Evolutionary conservation across 176 grass and related monocot species (phyloP), one percentile per base, ranked within the genome.

Genomic region (Dactylis glomerata): DNA sequence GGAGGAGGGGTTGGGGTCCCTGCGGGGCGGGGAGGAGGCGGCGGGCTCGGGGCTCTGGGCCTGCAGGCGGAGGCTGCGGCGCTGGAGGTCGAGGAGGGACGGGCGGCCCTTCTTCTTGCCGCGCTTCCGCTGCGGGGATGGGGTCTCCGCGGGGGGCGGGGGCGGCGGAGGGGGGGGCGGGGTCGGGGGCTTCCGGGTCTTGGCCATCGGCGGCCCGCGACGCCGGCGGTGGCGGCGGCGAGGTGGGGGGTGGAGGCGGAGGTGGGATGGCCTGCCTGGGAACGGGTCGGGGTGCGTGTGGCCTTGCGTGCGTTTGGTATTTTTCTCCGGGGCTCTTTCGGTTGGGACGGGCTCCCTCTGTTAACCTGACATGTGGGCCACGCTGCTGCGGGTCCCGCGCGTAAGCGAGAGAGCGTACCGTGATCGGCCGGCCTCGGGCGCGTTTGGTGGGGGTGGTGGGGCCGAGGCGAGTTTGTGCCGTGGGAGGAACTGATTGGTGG

Each of bases 41-140:
- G 83, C 31, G 3, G 80, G 31, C 80, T 72, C 83, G 80, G 84
- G 87, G 91, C 83, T 92, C 76, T 88, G 87, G 24, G 72, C 54
- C 84, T 92, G 91, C 3, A 92, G 87, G 5, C 84, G 91, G 62
- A 90, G 87, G 91, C 84, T 90, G 44, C 91, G 87, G 28, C 84
- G 84, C 82, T 92, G 84, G 45, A 92, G 91, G 63, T 92, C 91
- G 30, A 92, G 87, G 77, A 92, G 91, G 77, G 87, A 92, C 0
- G 84, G 91, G 30, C 91, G 87, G 34, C 87, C 91, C 86, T 92
- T 92, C 91, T 92, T 92, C 87, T 92, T 92, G 38, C 41, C 40
- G 75, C 67, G 73, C 52, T 72, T 78, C 46, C 86, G 40, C 58
- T 78, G 83, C 65, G 82, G 82, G 55, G 83, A 84, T 33, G 76